phyloP scores from a whole-genome alignment of 495 filamentous ascomycete genomes.

The Trypethelium eluteriae region DNA sequence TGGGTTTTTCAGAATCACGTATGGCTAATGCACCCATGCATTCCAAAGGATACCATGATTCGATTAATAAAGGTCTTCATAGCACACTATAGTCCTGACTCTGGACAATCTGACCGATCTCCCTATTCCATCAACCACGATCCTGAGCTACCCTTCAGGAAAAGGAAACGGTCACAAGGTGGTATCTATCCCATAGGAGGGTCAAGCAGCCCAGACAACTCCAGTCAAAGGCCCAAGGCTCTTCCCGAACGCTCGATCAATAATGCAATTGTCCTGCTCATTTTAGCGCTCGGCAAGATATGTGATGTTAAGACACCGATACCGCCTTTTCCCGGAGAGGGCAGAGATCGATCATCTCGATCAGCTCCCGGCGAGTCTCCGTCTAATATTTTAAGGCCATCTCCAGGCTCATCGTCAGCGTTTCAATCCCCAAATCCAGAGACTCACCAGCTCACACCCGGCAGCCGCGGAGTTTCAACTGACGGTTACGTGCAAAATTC shows the following conservation, averaged over 20 bases:
- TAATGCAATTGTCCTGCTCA: slow-evolving; percentile 71
- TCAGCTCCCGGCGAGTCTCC: not conserved
- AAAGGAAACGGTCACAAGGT: slow-evolving; percentile 49
- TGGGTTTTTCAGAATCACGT: slow-evolving; percentile 70
- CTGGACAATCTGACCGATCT: slow-evolving; percentile 17
- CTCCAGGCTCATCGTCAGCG: not conserved
- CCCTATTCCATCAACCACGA: slow-evolving; percentile 15
- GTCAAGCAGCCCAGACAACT: not conserved
- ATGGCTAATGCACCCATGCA: slow-evolving; percentile 83
- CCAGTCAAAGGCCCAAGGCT: slow-evolving; percentile 27
- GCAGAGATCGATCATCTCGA: slow-evolving; percentile 3
- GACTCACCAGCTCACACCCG: not conserved
- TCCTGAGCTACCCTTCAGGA: slow-evolving; percentile 23
- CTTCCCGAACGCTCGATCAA: slow-evolving; percentile 50
- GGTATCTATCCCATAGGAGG: slow-evolving; percentile 11
- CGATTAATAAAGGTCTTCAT: slow-evolving; percentile 48
- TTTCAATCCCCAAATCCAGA: slow-evolving; percentile 3
- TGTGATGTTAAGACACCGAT: slow-evolving; percentile 56
- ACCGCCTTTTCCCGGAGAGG: slow-evolving; percentile 53
- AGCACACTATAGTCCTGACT: slow-evolving; percentile 23
- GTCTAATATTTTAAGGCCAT: not conserved
- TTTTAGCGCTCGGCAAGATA: slow-evolving; percentile 80
- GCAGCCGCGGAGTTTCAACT: not conserved
- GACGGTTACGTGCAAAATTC: not conserved
- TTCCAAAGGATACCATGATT: slow-evolving; percentile 48